Evolutionary conservation across 73 alveolate genomes (phyloP).

Genomic region (Tetrahymena borealis): DNA sequence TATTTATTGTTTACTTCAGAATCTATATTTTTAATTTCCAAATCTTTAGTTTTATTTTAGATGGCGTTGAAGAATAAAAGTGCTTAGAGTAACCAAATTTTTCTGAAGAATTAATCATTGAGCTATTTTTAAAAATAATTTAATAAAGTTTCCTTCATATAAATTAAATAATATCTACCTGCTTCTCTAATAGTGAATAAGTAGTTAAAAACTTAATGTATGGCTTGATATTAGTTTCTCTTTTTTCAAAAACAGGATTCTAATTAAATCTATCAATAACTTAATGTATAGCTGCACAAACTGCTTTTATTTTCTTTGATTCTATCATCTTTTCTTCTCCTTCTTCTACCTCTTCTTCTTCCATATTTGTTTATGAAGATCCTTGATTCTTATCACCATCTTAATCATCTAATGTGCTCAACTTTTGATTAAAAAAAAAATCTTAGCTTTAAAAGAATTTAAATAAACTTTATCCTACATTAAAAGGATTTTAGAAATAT

Average conservation of each 20-base stretch:
- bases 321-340: neutral
- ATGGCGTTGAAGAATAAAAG: neutral
- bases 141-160: neutral
- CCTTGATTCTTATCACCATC: neutral
- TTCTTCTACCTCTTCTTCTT: neutral
- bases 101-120: neutral
- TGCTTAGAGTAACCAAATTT: neutral
- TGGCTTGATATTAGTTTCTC: neutral
- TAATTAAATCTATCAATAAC: neutral
- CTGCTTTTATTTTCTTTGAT: neutral
- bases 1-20: neutral
- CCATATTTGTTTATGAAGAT: neutral
- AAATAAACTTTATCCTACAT: neutral
- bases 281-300: neutral
- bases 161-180: neutral
- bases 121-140: neutral
- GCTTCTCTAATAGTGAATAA: neutral
- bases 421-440: neutral
- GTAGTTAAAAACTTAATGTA: neutral
- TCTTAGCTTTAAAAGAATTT: neutral
- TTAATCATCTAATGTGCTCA: neutral
- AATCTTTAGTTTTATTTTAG: neutral
- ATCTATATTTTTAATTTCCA: neutral
- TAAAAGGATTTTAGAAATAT: neutral
- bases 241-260: neutral